phyloP scores from a whole-genome alignment of 2,329 filamentous ascomycete species.

The Epichloe sp. region DNA sequence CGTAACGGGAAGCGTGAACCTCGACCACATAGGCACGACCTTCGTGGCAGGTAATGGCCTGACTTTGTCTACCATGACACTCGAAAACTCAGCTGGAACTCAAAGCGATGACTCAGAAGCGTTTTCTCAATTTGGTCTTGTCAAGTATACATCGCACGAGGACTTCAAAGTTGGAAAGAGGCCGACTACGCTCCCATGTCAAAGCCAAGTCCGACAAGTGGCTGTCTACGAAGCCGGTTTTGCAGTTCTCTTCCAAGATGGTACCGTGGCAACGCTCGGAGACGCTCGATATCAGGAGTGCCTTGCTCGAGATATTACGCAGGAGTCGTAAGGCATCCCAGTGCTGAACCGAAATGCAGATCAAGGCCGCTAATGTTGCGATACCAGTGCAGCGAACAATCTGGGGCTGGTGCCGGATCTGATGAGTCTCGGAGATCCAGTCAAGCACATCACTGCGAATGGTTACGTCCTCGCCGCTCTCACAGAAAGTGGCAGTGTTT shows the following conservation, averaged over 20 bases:
- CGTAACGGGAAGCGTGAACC: background rate
- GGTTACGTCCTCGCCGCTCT: conserved; percentile 46
- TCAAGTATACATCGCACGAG: conserved; percentile 12
- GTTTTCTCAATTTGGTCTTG: conserved; percentile 5
- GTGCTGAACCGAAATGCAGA: background rate
- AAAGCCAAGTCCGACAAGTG: conserved; percentile 23
- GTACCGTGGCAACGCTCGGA: conserved; percentile 39
- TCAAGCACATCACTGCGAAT: conserved; percentile 40
- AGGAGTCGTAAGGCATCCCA: conserved; percentile 19
- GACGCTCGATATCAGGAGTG: conserved; percentile 44
- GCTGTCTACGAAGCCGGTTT: conserved; percentile 37
- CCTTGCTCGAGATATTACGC: conserved; percentile 36
- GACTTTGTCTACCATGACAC: background rate
- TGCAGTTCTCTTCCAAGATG: conserved; percentile 28
- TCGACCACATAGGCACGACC: background rate
- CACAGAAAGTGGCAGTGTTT: conserved; percentile 43
- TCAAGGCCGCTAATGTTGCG: conserved; percentile 4
- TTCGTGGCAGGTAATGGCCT: conserved; percentile 2
- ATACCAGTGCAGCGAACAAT: conserved; percentile 27
- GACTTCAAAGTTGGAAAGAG: conserved; percentile 7
- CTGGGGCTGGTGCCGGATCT: conserved; percentile 37
- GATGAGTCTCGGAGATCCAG: conserved; percentile 33
- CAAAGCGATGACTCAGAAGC: background rate
- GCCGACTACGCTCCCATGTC: conserved; percentile 12
- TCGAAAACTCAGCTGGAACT: background rate